A percentile compares a stretch with the other conserved stretches of the same genome.
phyloP scores from a whole-genome alignment of 257 asterid species.

The Pogostemon cablin region DNA sequence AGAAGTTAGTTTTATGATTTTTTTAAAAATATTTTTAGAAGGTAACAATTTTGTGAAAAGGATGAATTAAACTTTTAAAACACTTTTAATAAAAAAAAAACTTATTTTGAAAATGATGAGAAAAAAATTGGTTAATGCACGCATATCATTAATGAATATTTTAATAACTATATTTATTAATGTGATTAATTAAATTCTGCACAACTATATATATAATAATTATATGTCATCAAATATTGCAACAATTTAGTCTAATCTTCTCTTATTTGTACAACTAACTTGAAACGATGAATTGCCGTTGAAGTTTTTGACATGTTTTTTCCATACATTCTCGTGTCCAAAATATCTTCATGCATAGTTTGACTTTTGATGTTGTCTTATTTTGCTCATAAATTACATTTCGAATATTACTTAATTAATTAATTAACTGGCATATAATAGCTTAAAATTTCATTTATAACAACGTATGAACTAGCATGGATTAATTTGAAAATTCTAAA shows the following conservation, averaged over 20 bases:
- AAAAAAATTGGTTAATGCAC: no score
- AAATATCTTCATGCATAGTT: background rate
- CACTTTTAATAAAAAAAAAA: no score
- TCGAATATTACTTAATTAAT: background rate
- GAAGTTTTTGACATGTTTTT: constrained; percentile 5
- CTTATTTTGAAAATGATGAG: no score
- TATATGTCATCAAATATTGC: background rate
- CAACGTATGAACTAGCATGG: no score
- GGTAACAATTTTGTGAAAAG: no score
- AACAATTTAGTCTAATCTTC: background rate
- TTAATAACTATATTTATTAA: background rate
- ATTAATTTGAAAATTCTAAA: no score
- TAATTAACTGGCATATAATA: no score
- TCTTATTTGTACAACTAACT: background rate
- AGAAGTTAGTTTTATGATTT: no score
- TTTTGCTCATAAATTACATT: background rate
- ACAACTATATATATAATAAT: background rate
- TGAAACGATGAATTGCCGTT: background rate
- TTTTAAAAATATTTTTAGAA: no score
- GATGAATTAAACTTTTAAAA: no score
- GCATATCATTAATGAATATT: background rate
- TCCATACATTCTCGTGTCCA: background rate
- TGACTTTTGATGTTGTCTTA: background rate
- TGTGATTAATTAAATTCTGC: background rate
- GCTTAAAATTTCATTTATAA: no score